Conservation (phyloP, 768 basidiomycete genomes). For the Xerocomus spinulosus region DNA sequence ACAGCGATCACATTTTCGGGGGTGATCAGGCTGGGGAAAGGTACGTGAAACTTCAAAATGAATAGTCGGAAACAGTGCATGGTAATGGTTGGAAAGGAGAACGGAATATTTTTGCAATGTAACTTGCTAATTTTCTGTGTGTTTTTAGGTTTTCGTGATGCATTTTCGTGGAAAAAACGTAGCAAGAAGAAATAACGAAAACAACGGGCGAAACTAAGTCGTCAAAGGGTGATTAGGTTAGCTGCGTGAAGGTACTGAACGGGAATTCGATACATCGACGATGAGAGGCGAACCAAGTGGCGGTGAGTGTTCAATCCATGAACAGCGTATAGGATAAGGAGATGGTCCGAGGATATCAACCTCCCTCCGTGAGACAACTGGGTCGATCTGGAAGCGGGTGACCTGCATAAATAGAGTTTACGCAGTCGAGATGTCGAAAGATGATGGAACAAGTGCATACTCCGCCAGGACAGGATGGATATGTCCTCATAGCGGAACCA, state of each 20-base stretch:
- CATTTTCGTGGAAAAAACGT: slow-evolving; percentile 30
- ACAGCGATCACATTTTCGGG: slow-evolving; percentile 20
- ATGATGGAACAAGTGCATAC: slow-evolving; percentile 30
- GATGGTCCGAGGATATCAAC: slow-evolving; percentile 32
- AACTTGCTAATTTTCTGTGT: slow-evolving; percentile 31
- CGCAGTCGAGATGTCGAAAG: slow-evolving; percentile 28
- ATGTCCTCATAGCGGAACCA: slow-evolving; percentile 45
- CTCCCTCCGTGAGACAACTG: slow-evolving; percentile 25
- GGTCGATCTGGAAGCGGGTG: slow-evolving; percentile 15
- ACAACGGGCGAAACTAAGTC: slow-evolving; percentile 33
- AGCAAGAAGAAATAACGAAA: slow-evolving; percentile 37
- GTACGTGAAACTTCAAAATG: slow-evolving; percentile 10
- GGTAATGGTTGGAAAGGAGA: slow-evolving; percentile 35
- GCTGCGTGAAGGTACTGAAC: slow-evolving; percentile 28
- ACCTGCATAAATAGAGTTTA: slow-evolving; percentile 30
- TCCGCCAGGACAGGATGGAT: slow-evolving; percentile 60
- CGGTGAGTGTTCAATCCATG: slow-evolving; percentile 36
- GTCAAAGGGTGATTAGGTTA: slow-evolving; percentile 36
- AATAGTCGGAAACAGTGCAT: slow-evolving; percentile 17
- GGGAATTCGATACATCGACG: slow-evolving; percentile 31
- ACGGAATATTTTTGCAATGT: slow-evolving; percentile 48
- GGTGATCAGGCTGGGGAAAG: background rate
- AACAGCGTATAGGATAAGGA: slow-evolving; percentile 29
- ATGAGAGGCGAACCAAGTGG: slow-evolving; percentile 23
- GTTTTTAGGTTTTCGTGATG: slow-evolving; percentile 36